phyloP scores from a whole-genome alignment of 805 yeast species.

The Wickerhamomyces alni region DNA sequence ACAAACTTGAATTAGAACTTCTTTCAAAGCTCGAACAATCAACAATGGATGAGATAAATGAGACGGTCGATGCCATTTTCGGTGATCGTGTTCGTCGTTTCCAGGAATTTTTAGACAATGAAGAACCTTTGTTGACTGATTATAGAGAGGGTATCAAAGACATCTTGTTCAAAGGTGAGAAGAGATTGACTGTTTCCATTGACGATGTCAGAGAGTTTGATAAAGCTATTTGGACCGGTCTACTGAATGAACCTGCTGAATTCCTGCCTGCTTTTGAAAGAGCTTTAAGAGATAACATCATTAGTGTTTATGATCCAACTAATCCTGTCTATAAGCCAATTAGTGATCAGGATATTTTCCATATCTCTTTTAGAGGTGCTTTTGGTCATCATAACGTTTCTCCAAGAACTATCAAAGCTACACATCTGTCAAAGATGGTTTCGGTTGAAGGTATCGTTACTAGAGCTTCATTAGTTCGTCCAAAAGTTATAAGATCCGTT shows the following conservation, averaged over 20 bases:
- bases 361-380: constrained; percentile 81
- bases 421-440: constrained; percentile 71
- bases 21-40: not conserved
- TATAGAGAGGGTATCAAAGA: constrained; percentile 66
- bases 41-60: constrained; percentile 20
- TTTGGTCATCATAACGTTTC: constrained; percentile 84
- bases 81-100: constrained; percentile 84
- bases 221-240: constrained; percentile 67
- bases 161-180: constrained; percentile 62
- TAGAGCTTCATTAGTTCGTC: constrained; percentile 86
- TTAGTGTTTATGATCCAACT: constrained; percentile 62
- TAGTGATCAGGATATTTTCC: constrained; percentile 58
- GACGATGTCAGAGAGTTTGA: constrained; percentile 89
- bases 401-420: constrained; percentile 81
- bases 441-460: constrained; percentile 95
- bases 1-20: too few species aligned
- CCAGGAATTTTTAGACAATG: constrained; percentile 75
- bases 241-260: constrained; percentile 73
- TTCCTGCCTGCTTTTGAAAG: constrained; percentile 84
- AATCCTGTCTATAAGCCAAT: constrained; percentile 46
- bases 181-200: constrained; percentile 66
- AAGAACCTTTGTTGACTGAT: constrained; percentile 41
- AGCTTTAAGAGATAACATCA: constrained; percentile 76
- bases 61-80: constrained; percentile 39
- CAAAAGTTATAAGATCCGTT: constrained; percentile 85